A percentile compares a stretch with the other conserved stretches of the same genome.
Evolutionary conservation across 768 basidiomycete species (phyloP).

Genomic region (Lentinula sp.): DNA sequence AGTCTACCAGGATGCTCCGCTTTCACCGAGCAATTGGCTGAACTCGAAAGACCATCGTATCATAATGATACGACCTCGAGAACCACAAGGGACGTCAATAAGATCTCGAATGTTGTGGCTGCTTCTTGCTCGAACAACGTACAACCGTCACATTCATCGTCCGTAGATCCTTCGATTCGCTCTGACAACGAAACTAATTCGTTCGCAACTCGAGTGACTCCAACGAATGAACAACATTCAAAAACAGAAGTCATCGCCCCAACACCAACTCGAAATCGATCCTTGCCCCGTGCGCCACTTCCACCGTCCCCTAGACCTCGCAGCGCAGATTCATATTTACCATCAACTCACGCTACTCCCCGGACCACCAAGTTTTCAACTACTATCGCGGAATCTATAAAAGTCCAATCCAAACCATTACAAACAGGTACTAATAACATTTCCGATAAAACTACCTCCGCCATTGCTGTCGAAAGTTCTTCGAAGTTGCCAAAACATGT

Average conservation of each 20-base stretch:
- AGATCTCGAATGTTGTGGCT: background rate
- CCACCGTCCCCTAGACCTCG: background rate
- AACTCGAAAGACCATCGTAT: too few species aligned
- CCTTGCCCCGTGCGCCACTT: background rate
- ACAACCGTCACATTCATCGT: too few species aligned
- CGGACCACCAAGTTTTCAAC: background rate
- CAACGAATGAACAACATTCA: too few species aligned
- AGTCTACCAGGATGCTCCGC: background rate
- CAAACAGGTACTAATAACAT: background rate
- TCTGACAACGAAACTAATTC: too few species aligned
- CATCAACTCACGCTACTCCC: background rate
- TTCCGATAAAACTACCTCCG: background rate
- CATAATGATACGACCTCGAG: too few species aligned
- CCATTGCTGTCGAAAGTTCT: background rate
- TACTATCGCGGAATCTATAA: background rate
- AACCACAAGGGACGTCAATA: too few species aligned
- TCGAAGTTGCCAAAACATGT: background rate
- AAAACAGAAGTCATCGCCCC: too few species aligned
- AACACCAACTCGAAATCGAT: background rate
- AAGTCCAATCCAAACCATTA: background rate
- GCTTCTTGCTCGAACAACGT: background rate
- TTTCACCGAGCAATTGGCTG: background rate
- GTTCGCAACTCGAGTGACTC: too few species aligned
- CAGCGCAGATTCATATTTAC: background rate
- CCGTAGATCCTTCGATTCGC: too few species aligned